phyloP scores from a whole-genome alignment of 129 eudicot genomes.

The Pseudognaphalium luteoalbum region DNA sequence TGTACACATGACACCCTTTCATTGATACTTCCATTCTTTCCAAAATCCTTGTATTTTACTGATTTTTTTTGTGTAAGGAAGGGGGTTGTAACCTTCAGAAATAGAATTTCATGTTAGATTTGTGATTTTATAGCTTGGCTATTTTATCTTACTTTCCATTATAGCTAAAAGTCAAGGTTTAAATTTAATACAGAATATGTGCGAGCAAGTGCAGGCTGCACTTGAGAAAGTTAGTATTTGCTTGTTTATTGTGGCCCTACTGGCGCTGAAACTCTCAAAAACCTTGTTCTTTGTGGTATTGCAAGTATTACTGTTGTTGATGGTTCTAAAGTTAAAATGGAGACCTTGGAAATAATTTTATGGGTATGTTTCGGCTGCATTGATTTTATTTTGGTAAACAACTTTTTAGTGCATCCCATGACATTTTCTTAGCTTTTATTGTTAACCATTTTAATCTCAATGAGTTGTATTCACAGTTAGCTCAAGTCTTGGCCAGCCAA shows the following conservation, averaged over 20 bases:
- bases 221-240: constrained; percentile 94
- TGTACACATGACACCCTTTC: no score
- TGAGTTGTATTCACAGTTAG: constrained; percentile 52
- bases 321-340: constrained; percentile 84
- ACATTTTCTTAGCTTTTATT: constrained; percentile 7
- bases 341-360: constrained; percentile 90
- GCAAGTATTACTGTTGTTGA: constrained; percentile 95
- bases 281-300: constrained; percentile 94
- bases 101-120: no score
- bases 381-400: not conserved
- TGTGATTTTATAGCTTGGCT: not conserved
- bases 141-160: not conserved
- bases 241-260: constrained; percentile 96
- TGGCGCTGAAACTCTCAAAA: constrained; percentile 89
- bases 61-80: no score
- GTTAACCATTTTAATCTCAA: constrained; percentile 7
- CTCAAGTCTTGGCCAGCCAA: constrained; percentile 80
- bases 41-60: no score
- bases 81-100: no score
- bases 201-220: constrained; percentile 97
- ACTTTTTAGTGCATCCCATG: not conserved
- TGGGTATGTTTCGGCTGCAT: constrained; percentile 56
- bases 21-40: no score
- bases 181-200: constrained; percentile 76
- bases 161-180: not conserved